A percentile compares a stretch with the other conserved stretches of the same genome.
Conservation (phyloP, 2,329 filamentous ascomycete genomes). For the Elsinoe necatrix region DNA sequence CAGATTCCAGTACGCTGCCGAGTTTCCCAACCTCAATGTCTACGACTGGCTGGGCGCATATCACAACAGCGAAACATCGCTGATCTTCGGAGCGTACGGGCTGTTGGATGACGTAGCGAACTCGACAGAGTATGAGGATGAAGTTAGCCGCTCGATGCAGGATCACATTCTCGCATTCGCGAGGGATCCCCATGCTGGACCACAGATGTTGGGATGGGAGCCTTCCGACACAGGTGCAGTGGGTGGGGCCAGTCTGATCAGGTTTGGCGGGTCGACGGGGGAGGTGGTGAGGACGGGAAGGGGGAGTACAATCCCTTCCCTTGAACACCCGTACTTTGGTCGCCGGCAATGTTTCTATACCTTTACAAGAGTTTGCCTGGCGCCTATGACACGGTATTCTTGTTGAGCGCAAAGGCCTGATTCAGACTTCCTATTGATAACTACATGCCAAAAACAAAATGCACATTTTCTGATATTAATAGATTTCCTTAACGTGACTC, state of each 20-base stretch:
- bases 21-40: conserved; percentile 36
- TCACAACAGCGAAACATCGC: conserved; percentile 33
- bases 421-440: too few relatives aligned
- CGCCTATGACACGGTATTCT: too few relatives aligned
- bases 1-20: conserved; percentile 35
- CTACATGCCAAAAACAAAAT: too few relatives aligned
- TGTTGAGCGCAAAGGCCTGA: too few relatives aligned
- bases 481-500: too few relatives aligned
- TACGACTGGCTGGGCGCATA: conserved; percentile 37
- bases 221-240: background rate
- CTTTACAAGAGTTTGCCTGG: too few relatives aligned
- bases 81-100: conserved; percentile 34
- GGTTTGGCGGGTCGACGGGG: background rate
- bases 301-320: background rate
- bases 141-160: conserved; percentile 28
- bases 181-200: conserved; percentile 24
- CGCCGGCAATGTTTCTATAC: too few relatives aligned
- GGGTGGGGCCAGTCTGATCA: background rate
- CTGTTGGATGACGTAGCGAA: conserved; percentile 23
- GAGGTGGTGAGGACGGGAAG: background rate
- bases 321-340: background rate
- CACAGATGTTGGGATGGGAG: background rate
- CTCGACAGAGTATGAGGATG: conserved; percentile 19
- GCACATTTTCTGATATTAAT: too few relatives aligned
- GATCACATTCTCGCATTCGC: conserved; percentile 31